These are phyloP conservation scores for Biscogniauxia mediterranea DNA, from an alignment of 2,329 filamentous ascomycete genomes.

Conservation along the genomic window DNA sequence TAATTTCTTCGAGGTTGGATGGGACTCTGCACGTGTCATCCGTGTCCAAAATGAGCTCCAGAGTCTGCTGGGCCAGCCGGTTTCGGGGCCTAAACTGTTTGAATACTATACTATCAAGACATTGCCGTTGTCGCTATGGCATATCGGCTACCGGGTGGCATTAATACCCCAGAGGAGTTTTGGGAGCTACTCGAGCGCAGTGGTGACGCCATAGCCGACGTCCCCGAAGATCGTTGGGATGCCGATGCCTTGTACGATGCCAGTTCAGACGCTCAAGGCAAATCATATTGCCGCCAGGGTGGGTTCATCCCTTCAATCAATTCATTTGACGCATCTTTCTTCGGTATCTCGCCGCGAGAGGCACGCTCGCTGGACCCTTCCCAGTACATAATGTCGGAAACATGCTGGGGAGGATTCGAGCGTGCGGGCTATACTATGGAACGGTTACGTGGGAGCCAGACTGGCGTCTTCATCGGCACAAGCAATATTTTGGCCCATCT, in stretches of 20 bases:
- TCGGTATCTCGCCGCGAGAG: conserved; percentile 28
- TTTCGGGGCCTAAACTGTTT: conserved; percentile 26
- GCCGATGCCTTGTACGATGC: conserved; percentile 12
- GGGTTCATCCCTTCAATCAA: conserved; percentile 25
- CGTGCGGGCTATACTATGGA: conserved; percentile 25
- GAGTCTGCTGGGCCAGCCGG: conserved; percentile 17
- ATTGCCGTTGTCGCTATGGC: conserved; percentile 33
- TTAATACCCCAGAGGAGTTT: conserved; percentile 30
- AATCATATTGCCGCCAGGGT: conserved; percentile 20
- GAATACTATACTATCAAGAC: conserved; percentile 30
- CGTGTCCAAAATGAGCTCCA: conserved; percentile 29
- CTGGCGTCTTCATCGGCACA: conserved; percentile 27
- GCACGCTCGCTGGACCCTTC: conserved; percentile 24
- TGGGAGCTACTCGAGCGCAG: conserved; percentile 34
- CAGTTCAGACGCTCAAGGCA: conserved; percentile 39
- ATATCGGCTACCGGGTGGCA: conserved; percentile 35
- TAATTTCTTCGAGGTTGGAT: conserved; percentile 32
- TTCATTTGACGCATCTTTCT: conserved; percentile 25
- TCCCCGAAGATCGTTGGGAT: conserved; percentile 32
- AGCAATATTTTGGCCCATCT: conserved; percentile 24
- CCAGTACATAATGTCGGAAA: conserved; percentile 27
- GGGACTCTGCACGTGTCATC: conserved; percentile 27
- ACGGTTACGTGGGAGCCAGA: conserved; percentile 24
- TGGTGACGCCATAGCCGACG: conserved; percentile 26
- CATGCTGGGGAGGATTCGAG: conserved; percentile 28